Base-by-base conservation (phyloP, 257 asterid species). In the Petunia secreta region DNA sequence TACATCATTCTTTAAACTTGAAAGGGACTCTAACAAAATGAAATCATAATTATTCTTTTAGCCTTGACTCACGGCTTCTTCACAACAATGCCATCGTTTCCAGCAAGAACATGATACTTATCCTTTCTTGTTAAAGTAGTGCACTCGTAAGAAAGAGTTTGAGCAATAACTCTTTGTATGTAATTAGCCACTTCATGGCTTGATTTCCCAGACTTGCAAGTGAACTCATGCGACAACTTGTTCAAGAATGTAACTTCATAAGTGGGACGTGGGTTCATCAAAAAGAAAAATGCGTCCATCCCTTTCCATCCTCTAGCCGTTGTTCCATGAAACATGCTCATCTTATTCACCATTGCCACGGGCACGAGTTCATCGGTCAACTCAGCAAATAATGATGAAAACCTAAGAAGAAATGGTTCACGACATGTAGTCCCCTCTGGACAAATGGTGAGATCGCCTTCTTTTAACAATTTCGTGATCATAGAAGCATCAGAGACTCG, bases 261-360 rank as follows among this genome's bases (percentile, higher is more conserved):
- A 10, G 83, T 76, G 1, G 86, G 91, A 13, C 83, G 68, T 8
- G 89, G 89, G 81, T 86, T 86, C 91, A 88, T 86, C 60, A 75
- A 34, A 81, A 86, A 88, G 83, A 74, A 88, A 16, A 86, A 67
- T 0, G 89, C 79, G 16, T 88, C 88, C 84, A 86, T 84, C 63
- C 87, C 79, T 75, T 89, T 89, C 91, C 87, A 87, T 79, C 93
- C 90, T 25, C 89, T 82, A 4, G 87, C 87, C 40, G 93, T 89
- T 13, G 90, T 83, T 25, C 90, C 91, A n/a, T 89, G 85, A 58
- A 88, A 89, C 86, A 89, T 86, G 80, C 82, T 88, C 89, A 85
- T 82, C 52, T 79, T 82, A 57, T 82, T 83, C 67, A 68, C 75
- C 79, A 88, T 86, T 8, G 86, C 93, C 73, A 89, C 91, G 0